Percentiles rank a stretch among this genome's conserved stretches.
Conservation (phyloP, 1,284 basidiomycete genomes). For the Marasmius oreades region DNA sequence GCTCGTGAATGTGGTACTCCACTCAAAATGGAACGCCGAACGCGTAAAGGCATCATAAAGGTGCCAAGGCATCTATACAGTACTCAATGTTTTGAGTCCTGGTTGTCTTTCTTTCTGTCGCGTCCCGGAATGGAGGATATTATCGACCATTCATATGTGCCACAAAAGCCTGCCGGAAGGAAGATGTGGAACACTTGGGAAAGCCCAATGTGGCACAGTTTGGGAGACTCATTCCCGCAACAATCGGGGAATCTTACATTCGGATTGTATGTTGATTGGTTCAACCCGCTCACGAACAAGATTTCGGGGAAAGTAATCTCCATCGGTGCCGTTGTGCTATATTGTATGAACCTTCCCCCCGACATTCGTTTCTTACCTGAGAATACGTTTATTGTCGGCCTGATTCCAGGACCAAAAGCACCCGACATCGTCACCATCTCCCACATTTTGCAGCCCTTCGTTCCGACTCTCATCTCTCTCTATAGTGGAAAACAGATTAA, state of each 20-base stretch:
- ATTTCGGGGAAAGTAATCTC: constrained; percentile 6
- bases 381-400: constrained; percentile 24
- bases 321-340: constrained; percentile 21
- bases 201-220: neutral
- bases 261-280: constrained; percentile 8
- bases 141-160: neutral
- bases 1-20: neutral
- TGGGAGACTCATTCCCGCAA: neutral
- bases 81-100: neutral
- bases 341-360: constrained; percentile 25
- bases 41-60: neutral
- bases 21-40: neutral
- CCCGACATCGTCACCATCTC: constrained; percentile 17
- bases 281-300: constrained; percentile 7
- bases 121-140: neutral
- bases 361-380: constrained; percentile 21
- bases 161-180: neutral
- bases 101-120: neutral
- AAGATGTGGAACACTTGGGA: neutral
- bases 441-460: constrained; percentile 18
- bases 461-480: constrained; percentile 14
- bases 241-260: constrained; percentile 4
- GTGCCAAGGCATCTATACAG: neutral
- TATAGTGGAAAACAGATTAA: constrained; percentile 15
- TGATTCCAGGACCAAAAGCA: constrained; percentile 21